A percentile compares a stretch with the other conserved stretches of the same genome.
phyloP scores from a whole-genome alignment of 2,329 filamentous ascomycete species.

The Exutisphaerella laricina region DNA sequence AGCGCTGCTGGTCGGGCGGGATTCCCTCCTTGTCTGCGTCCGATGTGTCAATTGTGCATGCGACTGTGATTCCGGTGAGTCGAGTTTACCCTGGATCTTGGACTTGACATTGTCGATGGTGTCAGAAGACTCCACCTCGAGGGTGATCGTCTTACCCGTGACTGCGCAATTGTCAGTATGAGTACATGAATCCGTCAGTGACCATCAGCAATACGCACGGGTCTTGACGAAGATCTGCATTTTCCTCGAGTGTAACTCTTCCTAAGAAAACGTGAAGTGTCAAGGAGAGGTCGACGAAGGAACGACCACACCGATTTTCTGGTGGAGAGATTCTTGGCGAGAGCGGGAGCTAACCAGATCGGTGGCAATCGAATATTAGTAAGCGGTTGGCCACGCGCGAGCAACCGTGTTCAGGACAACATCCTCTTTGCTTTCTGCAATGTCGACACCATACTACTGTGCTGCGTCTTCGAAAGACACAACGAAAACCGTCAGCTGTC shows the following conservation, averaged over 20 bases:
- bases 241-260: background rate
- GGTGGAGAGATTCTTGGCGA: no score
- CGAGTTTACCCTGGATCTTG: constrained; percentile 67
- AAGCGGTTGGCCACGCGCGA: no score
- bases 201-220: constrained; percentile 51
- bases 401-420: no score
- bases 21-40: constrained; percentile 96
- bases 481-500: no score
- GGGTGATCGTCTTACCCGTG: constrained; percentile 99
- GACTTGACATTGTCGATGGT: constrained; percentile 99
- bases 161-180: constrained; percentile 37
- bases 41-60: constrained; percentile 8
- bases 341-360: no score
- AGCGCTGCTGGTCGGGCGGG: constrained; percentile 95
- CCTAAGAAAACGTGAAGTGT: background rate
- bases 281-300: no score
- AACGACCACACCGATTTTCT: no score
- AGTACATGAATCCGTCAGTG: background rate
- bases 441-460: no score
- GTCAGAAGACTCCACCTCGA: constrained; percentile 98
- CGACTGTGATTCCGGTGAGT: background rate
- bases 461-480: no score
- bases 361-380: no score
- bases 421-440: no score
- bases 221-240: constrained; percentile 99